Conservation (phyloP, 2,329 filamentous ascomycete genomes). For the Diaporthe batatas region DNA sequence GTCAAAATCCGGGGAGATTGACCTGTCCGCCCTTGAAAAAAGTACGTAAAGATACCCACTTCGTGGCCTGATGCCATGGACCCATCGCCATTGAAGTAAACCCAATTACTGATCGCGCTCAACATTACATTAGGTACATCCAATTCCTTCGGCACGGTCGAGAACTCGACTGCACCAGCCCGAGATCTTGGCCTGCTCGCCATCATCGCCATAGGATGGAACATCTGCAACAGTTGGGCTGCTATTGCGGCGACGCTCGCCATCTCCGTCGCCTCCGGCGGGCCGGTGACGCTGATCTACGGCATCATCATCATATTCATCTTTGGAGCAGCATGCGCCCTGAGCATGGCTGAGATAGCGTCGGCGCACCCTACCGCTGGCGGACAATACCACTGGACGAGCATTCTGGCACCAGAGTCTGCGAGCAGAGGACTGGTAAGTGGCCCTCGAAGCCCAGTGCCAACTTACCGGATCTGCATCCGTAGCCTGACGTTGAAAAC, state of each 20-base stretch:
- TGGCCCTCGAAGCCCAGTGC: background rate
- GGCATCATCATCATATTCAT: slow-evolving; percentile 49
- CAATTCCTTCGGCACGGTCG: slow-evolving; percentile 32
- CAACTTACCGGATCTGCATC: no score
- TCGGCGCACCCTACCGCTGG: slow-evolving; percentile 55
- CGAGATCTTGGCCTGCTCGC: slow-evolving; percentile 39
- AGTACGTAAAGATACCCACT: slow-evolving; percentile 49
- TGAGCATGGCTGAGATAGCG: slow-evolving; percentile 54
- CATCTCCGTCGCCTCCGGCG: slow-evolving; percentile 43
- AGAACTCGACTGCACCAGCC: slow-evolving; percentile 15
- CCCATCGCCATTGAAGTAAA: background rate
- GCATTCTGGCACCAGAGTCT: slow-evolving; percentile 46
- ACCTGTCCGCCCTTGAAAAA: slow-evolving; percentile 15
- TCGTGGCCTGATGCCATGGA: background rate
- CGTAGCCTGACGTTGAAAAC: background rate
- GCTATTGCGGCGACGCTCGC: slow-evolving; percentile 45
- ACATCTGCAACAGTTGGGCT: slow-evolving; percentile 48
- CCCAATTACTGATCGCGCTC: background rate
- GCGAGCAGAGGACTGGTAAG: slow-evolving; percentile 35
- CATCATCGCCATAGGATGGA: slow-evolving; percentile 41
- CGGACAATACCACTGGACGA: slow-evolving; percentile 56
- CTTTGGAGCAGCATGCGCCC: slow-evolving; percentile 45
- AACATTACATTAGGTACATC: slow-evolving; percentile 18
- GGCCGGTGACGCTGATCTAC: slow-evolving; percentile 46
- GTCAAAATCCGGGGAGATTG: slow-evolving; percentile 13